A percentile compares a stretch with the other conserved stretches of the same genome.
phyloP scores from a whole-genome alignment of 2,329 filamentous ascomycete genomes.

The Penicillium verrucosum region DNA sequence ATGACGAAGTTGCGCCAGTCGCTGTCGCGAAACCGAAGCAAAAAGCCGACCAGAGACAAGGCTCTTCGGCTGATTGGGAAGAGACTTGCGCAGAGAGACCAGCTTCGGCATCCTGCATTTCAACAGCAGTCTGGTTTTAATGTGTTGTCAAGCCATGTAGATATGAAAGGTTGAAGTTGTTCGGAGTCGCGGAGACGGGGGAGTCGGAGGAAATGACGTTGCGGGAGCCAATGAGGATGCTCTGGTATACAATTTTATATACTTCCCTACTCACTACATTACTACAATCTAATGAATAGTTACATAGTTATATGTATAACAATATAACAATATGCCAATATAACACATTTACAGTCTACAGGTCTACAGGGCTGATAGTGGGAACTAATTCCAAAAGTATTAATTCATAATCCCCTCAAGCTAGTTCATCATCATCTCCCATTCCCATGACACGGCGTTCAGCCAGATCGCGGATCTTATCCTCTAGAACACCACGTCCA shows the following conservation, averaged over 20 bases:
- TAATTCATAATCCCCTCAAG: constrained; percentile 18
- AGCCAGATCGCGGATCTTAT: constrained; percentile 85
- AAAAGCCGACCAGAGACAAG: constrained; percentile 21
- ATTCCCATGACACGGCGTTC: constrained; percentile 65
- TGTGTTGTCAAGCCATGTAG: constrained; percentile 17
- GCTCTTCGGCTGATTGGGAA: constrained; percentile 8
- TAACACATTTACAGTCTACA: neutral
- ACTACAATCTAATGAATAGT: too few relatives aligned
- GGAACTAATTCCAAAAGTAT: neutral
- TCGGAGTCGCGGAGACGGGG: neutral
- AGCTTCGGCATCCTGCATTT: constrained; percentile 30
- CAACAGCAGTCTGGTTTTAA: constrained; percentile 4
- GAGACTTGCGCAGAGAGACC: constrained; percentile 13
- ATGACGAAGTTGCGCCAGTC: constrained; percentile 38
- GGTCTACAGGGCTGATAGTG: neutral
- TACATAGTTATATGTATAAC: too few relatives aligned
- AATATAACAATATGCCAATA: too few relatives aligned
- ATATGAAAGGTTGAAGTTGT: neutral
- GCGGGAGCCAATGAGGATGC: constrained; percentile 16
- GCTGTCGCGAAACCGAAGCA: constrained; percentile 27
- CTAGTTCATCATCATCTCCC: constrained; percentile 53
- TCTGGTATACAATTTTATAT: neutral
- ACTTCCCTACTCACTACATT: too few relatives aligned
- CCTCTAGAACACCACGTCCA: constrained; percentile 71
- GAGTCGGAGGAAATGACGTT: constrained; percentile 11